A percentile compares a stretch with the other conserved stretches of the same genome.
phyloP scores from a whole-genome alignment of 257 asterid genomes.

The Avicennia marina region DNA sequence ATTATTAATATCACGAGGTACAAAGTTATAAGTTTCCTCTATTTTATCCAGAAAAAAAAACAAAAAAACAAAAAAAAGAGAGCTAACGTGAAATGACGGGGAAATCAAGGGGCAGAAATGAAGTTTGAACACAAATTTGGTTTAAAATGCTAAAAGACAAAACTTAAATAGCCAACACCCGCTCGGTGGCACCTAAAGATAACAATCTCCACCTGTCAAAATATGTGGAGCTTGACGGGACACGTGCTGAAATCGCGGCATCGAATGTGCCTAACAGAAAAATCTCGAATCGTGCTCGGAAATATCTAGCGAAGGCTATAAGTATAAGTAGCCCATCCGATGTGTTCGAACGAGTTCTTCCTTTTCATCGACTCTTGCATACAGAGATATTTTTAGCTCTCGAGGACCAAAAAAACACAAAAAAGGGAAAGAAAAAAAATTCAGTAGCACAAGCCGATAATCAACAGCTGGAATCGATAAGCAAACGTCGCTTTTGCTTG shows the following conservation, averaged over 20 bases:
- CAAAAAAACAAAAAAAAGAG: too few species aligned
- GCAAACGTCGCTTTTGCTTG: not conserved
- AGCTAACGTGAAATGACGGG: too few species aligned
- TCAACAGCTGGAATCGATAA: not conserved
- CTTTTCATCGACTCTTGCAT: not conserved
- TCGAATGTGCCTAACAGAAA: slow-evolving; percentile 17
- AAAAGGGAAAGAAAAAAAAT: too few species aligned
- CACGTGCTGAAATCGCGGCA: slow-evolving; percentile 29
- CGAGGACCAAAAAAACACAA: not conserved
- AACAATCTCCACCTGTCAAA: slow-evolving; percentile 12
- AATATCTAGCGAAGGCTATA: slow-evolving; percentile 46
- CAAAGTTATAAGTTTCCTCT: too few species aligned
- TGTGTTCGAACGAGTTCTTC: not conserved
- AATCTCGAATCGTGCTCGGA: slow-evolving; percentile 16
- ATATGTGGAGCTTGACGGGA: slow-evolving; percentile 30
- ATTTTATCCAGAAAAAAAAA: too few species aligned
- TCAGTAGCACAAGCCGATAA: too few species aligned
- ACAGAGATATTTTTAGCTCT: not conserved
- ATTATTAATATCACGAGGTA: too few species aligned
- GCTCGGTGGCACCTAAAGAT: slow-evolving; percentile 11
- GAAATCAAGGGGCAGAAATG: slow-evolving; percentile 22
- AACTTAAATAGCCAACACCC: too few species aligned
- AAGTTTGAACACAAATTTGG: slow-evolving; percentile 18
- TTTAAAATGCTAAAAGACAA: not conserved
- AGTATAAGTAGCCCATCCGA: slow-evolving; percentile 35